These are phyloP conservation scores for Lentithecium fluviatile DNA, from an alignment of 495 filamentous ascomycete genomes.

Conservation along the genomic window DNA sequence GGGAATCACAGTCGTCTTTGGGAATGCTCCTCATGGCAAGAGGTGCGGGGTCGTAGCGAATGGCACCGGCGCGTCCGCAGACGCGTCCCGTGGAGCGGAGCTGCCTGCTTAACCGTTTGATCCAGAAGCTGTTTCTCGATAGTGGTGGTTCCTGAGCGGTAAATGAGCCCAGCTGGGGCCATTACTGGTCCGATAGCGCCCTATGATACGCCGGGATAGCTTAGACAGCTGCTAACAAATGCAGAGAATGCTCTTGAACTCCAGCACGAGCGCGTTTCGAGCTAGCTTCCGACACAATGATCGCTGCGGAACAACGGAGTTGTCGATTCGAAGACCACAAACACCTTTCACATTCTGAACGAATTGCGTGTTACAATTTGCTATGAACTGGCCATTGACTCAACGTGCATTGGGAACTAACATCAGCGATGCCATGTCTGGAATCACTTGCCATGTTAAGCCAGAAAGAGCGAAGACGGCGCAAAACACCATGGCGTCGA, in stretches of 20 bases:
- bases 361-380: too few species aligned
- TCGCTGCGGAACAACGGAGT: slow-evolving; percentile 7
- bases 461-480: slow-evolving; percentile 5
- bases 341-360: not conserved
- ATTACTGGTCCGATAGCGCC: slow-evolving; percentile 10
- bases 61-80: not conserved
- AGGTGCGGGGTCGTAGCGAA: slow-evolving; percentile 34
- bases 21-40: slow-evolving; percentile 10
- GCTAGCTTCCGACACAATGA: slow-evolving; percentile 6
- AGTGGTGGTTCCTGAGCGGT: slow-evolving; percentile 13
- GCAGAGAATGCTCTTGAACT: not conserved
- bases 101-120: slow-evolving; percentile 19
- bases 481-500: not conserved
- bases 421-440: not conserved
- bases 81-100: slow-evolving; percentile 2
- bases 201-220: slow-evolving; percentile 2
- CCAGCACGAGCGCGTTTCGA: not conserved
- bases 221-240: not conserved
- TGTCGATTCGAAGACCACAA: not conserved
- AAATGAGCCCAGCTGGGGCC: not conserved
- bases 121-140: slow-evolving; percentile 4
- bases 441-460: slow-evolving; percentile 26
- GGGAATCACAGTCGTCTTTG: slow-evolving; percentile 21
- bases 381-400: too few species aligned
- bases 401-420: not conserved